These are phyloP conservation scores for Hymenoscyphus repandus DNA, from an alignment of 2,329 filamentous ascomycete species.

Conservation along the genomic window DNA sequence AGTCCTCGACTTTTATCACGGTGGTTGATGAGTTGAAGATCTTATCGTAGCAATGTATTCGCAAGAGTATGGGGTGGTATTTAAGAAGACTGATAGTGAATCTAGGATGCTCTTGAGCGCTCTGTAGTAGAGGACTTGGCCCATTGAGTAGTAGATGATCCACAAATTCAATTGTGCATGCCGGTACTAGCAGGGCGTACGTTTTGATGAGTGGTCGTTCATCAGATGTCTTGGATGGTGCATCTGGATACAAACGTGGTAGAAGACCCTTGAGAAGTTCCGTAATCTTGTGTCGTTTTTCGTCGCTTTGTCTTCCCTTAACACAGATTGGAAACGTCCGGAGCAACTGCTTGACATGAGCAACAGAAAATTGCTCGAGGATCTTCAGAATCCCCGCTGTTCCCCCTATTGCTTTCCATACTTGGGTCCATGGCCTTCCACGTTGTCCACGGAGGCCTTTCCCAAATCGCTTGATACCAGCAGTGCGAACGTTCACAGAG, in stretches of 20 bases:
- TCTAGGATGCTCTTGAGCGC: background rate
- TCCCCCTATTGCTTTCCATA: background rate
- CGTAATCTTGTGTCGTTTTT: background rate
- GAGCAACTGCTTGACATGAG: background rate
- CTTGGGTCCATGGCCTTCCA: background rate
- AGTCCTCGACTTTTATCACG: background rate
- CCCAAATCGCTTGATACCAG: constrained; percentile 1
- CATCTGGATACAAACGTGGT: background rate
- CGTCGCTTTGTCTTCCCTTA: background rate
- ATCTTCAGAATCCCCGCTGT: background rate
- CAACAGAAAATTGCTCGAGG: background rate
- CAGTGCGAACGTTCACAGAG: background rate
- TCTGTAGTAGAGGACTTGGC: background rate
- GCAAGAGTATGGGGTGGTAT: background rate
- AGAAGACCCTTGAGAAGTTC: background rate
- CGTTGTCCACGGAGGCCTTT: background rate
- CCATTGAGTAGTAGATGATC: background rate
- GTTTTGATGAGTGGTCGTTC: background rate
- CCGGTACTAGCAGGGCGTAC: background rate
- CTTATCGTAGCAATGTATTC: background rate
- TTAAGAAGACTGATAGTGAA: background rate
- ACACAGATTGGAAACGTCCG: background rate
- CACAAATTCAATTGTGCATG: background rate
- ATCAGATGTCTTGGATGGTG: background rate
- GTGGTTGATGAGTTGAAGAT: background rate